Evolutionary conservation across 768 basidiomycete species (phyloP), one percentile per base, ranked within the genome.

Genomic region (Inosperma sp.): DNA sequence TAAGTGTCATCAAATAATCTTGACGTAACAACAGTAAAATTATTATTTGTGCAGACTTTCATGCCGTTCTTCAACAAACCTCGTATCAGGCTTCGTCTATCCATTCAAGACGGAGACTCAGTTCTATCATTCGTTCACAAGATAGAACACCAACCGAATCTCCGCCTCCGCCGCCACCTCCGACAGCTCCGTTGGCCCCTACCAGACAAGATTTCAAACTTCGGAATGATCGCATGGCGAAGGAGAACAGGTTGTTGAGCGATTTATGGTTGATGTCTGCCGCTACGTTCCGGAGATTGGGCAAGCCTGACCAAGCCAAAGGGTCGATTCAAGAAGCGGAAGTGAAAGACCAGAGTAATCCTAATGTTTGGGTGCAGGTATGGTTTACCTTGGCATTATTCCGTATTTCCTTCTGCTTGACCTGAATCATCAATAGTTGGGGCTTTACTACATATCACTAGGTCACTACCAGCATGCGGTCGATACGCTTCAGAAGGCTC

Each of bases 271-370:
- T 96, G 5, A 90, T 92, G 79, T 88, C 86, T 6, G 91, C 95
- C 1, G 93, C 96, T 13, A 96, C 91, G 0, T 98, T 97, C 72
- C 76, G 96, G 39, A 72, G 96, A 52, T 71, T 88, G 48, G 90
- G 90, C 9, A 93, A 93, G 70, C 78, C 90, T 48, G 94, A 96
- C 52, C 91, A 97, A 59, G 84, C 89, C 1, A 82, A 83, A 44
- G 94, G 83, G 9, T 86, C 95, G 2, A 93, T 98, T 37, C 91
- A 93, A 63, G 95, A 99, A 67, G 96, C 95, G 0, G 95, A 99
- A 64, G 83, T 86, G 3, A 76, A 81, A 56, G 91, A 95, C 62
- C 86, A 90, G 56, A 78, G 80, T 21, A 93, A 95, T 65, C 82
- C 90, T 3, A 84, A 81, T 22, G 92, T 98, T 13, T 97, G 93